A percentile compares a stretch with the other conserved stretches of the same genome.
phyloP scores from a whole-genome alignment of 2,329 filamentous ascomycete genomes.

The Fusarium heterosporum region DNA sequence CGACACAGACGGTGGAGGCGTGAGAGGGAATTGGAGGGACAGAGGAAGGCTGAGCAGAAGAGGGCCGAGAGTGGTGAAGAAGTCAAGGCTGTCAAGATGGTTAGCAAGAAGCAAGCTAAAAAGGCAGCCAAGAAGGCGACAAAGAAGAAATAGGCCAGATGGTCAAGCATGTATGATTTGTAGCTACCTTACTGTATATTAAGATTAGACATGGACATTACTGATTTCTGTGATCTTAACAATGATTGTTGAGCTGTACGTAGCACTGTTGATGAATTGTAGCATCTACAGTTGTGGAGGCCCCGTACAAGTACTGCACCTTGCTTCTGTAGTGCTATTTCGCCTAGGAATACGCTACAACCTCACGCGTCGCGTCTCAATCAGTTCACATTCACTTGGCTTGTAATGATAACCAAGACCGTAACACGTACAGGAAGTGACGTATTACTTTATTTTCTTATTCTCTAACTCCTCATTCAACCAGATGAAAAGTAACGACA shows the following conservation, averaged over 20 bases:
- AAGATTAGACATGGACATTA: not conserved
- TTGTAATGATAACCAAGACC: no score
- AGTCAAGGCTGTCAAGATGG: constrained; percentile 48
- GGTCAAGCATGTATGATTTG: constrained; percentile 43
- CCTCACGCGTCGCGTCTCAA: constrained; percentile 38
- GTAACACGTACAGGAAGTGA: no score
- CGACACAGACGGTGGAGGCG: constrained; percentile 58
- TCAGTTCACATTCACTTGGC: constrained; percentile 9
- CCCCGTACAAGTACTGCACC: constrained; percentile 19
- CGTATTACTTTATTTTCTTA: not conserved
- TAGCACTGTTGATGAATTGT: not conserved
- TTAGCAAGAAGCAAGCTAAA: constrained; percentile 55
- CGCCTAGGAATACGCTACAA: constrained; percentile 4
- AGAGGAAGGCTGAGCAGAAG: constrained; percentile 54
- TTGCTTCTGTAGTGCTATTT: constrained; percentile 19
- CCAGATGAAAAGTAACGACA: not conserved
- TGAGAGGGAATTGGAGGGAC: constrained; percentile 57
- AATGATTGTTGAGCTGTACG: not conserved
- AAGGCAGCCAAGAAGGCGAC: constrained; percentile 52
- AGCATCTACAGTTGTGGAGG: no score
- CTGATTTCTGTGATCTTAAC: not conserved
- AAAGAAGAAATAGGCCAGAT: constrained; percentile 50
- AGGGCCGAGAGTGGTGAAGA: constrained; percentile 51
- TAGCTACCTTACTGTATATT: constrained; percentile 36
- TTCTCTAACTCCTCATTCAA: no score